phyloP scores from a whole-genome alignment of 202 grass and related monocot genomes.

The Saccharum hybrid region DNA sequence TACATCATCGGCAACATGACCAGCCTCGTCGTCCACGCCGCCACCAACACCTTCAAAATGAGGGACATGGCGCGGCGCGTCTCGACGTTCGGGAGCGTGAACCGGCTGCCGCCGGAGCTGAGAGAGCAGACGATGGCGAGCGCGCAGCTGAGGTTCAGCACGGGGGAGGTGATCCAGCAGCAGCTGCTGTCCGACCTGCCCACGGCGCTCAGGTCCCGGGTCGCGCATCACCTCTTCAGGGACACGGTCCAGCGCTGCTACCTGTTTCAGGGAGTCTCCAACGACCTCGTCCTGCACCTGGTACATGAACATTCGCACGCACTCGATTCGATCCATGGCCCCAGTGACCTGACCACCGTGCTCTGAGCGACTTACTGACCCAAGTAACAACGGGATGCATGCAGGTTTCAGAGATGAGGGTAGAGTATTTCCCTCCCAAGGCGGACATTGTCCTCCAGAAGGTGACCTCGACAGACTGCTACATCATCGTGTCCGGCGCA shows the following conservation, averaged over 20 bases:
- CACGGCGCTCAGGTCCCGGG: slow-evolving; percentile 48
- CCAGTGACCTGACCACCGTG: background rate
- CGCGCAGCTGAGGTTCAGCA: slow-evolving; percentile 59
- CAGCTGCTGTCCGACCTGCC: slow-evolving; percentile 51
- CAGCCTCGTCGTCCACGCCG: slow-evolving; percentile 59
- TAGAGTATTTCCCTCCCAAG: slow-evolving; percentile 58
- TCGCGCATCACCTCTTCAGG: slow-evolving; percentile 57
- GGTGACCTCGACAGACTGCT: slow-evolving; percentile 49
- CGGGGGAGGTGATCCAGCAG: slow-evolving; percentile 45
- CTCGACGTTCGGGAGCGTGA: slow-evolving; percentile 44
- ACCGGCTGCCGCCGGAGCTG: slow-evolving; percentile 44
- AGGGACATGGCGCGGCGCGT: slow-evolving; percentile 51
- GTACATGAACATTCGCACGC: background rate
- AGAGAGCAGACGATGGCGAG: slow-evolving; percentile 55
- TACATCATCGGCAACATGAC: slow-evolving; percentile 82
- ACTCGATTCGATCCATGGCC: too few species aligned
- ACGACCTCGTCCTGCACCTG: slow-evolving; percentile 41
- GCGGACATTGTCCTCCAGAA: slow-evolving; percentile 62
- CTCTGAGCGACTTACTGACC: background rate
- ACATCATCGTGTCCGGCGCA: slow-evolving; percentile 61
- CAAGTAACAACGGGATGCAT: background rate
- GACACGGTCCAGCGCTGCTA: slow-evolving; percentile 42
- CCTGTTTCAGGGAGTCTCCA: slow-evolving; percentile 57
- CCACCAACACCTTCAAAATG: slow-evolving; percentile 53
- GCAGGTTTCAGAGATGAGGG: slow-evolving; percentile 63